These are phyloP conservation scores for Galerina marginata DNA, from an alignment of 768 basidiomycete genomes.

Conservation along the genomic window DNA sequence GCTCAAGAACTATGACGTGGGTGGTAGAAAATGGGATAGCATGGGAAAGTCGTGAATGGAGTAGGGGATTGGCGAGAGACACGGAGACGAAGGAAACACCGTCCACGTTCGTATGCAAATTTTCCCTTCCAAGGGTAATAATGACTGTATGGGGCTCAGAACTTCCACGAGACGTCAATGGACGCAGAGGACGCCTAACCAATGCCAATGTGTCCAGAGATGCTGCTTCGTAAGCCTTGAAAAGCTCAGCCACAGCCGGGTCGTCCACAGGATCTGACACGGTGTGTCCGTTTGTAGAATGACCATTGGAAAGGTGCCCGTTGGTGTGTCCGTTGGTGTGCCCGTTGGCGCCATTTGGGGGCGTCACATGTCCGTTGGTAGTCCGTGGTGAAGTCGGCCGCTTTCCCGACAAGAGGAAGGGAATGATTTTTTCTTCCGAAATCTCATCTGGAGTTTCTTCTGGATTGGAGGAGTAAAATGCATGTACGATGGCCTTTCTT, in stretches of 20 bases:
- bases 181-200: conserved; percentile 63
- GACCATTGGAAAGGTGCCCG: conserved; percentile 25
- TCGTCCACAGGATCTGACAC: conserved; percentile 26
- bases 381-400: conserved; percentile 42
- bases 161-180: conserved; percentile 58
- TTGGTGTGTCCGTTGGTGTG: conserved; percentile 30
- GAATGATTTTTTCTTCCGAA: conserved; percentile 59
- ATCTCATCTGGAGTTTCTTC: conserved; percentile 54
- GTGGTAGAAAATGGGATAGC: conserved; percentile 66
- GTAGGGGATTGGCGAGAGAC: conserved; percentile 75
- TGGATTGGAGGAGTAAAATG: conserved; percentile 60
- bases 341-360: conserved; percentile 34
- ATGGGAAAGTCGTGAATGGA: conserved; percentile 56
- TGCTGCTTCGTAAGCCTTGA: conserved; percentile 70
- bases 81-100: conserved; percentile 69
- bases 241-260: conserved; percentile 37
- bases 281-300: conserved; percentile 34
- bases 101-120: conserved; percentile 50
- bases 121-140: conserved; percentile 66
- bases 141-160: conserved; percentile 68
- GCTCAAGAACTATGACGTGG: conserved; percentile 83
- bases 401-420: conserved; percentile 61
- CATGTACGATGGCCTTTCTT: conserved; percentile 83
- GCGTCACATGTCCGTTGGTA: conserved; percentile 36
- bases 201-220: conserved; percentile 68